phyloP scores from a whole-genome alignment of 2,329 filamentous ascomycete genomes.

The Metarhizium album region DNA sequence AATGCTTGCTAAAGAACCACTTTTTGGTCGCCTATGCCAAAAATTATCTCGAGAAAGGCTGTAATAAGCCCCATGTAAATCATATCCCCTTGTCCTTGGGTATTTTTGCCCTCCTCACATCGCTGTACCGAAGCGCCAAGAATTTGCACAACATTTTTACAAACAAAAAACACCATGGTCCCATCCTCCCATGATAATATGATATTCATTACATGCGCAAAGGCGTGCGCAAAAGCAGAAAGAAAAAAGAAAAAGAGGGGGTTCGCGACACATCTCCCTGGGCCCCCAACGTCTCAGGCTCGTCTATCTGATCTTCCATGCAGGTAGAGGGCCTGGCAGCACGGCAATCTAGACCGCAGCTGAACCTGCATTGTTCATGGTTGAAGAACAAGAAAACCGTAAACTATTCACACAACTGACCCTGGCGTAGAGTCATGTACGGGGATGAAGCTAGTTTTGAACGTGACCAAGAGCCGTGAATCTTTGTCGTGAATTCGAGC shows the following conservation, averaged over 20 bases:
- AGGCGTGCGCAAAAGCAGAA: neutral
- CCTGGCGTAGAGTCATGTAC: neutral
- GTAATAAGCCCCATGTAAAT: neutral
- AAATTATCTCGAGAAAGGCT: neutral
- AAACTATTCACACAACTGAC: neutral
- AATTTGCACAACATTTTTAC: slow-evolving; percentile 2
- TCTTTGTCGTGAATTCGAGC: slow-evolving; percentile 15
- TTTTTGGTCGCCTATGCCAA: neutral
- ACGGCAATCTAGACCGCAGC: neutral
- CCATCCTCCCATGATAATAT: neutral
- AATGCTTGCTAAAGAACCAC: neutral
- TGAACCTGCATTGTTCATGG: too few relatives aligned
- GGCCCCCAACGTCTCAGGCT: neutral
- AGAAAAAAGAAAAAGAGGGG: neutral
- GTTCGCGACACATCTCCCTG: neutral
- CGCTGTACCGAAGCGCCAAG: slow-evolving; percentile 3
- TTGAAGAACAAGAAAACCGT: neutral
- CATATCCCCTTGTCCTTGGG: slow-evolving; percentile 2
- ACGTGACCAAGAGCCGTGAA: slow-evolving; percentile 15
- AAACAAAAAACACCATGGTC: neutral
- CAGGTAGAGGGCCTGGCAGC: neutral
- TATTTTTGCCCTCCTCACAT: slow-evolving; percentile 4
- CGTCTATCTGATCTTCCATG: neutral
- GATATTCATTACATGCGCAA: neutral
- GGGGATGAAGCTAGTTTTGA: neutral